A percentile compares a stretch with the other conserved stretches of the same genome.
These are phyloP conservation scores for Leucosporidium scottii DNA, from an alignment of 768 basidiomycete species.

Conservation along the genomic window DNA sequence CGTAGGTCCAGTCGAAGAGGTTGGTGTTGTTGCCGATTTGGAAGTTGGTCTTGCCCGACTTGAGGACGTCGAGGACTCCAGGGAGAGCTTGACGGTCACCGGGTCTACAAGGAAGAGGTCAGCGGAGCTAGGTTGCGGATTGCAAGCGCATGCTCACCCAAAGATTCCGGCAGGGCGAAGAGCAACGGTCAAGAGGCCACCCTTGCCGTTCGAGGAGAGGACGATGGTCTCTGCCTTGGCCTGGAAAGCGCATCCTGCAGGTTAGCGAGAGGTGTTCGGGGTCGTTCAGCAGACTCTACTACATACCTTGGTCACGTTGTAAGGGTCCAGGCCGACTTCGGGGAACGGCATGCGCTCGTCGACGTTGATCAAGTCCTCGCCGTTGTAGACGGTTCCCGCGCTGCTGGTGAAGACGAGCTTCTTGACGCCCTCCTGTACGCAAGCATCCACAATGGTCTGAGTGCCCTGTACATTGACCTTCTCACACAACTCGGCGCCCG, in stretches of 20 bases:
- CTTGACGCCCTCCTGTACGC: slow-evolving; percentile 60
- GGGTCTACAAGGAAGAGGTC: slow-evolving; percentile 52
- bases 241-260: slow-evolving; percentile 12
- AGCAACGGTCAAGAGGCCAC: slow-evolving; percentile 78
- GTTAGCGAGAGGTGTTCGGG: background rate
- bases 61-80: slow-evolving; percentile 71
- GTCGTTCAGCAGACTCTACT: no score
- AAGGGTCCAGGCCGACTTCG: slow-evolving; percentile 70
- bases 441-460: slow-evolving; percentile 72
- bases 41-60: slow-evolving; percentile 75
- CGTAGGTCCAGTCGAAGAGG: slow-evolving; percentile 92
- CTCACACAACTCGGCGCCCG: slow-evolving; percentile 64
- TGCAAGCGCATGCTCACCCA: slow-evolving; percentile 53
- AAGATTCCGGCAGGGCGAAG: slow-evolving; percentile 91
- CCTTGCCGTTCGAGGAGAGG: slow-evolving; percentile 75
- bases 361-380: slow-evolving; percentile 66
- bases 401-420: slow-evolving; percentile 94
- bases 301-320: slow-evolving; percentile 74
- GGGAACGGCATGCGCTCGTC: slow-evolving; percentile 81
- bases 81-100: slow-evolving; percentile 81
- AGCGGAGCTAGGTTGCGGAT: background rate
- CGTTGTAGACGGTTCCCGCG: slow-evolving; percentile 83
- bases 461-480: slow-evolving; percentile 95
- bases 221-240: slow-evolving; percentile 77
- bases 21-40: slow-evolving; percentile 92